These are phyloP conservation scores for Penicillium mononematosum DNA, from an alignment of 495 filamentous ascomycete species.

Conservation along the genomic window DNA sequence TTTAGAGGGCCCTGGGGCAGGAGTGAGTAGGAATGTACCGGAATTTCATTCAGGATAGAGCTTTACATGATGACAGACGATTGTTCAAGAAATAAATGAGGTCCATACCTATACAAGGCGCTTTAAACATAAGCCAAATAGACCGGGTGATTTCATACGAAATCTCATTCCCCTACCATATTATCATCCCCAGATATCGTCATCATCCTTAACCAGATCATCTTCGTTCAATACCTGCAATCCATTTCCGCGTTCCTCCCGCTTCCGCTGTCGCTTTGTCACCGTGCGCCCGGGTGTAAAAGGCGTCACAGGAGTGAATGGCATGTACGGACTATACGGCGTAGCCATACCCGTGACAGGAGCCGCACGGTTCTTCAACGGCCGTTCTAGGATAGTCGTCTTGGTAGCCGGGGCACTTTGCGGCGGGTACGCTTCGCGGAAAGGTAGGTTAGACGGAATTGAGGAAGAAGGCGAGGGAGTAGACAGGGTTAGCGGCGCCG, in stretches of 20 bases:
- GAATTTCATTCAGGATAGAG: too few relatives aligned
- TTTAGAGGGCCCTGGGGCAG: too few relatives aligned
- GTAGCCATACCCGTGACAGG: constrained; percentile 74
- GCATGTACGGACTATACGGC: constrained; percentile 91
- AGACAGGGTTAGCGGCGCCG: constrained; percentile 40
- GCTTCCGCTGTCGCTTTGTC: constrained; percentile 71
- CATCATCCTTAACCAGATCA: constrained; percentile 51
- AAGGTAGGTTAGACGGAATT: constrained; percentile 49
- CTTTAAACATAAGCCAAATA: too few relatives aligned
- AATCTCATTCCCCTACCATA: not conserved
- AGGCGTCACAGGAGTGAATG: constrained; percentile 82
- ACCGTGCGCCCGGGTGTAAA: constrained; percentile 77
- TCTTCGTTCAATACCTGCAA: constrained; percentile 45
- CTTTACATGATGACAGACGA: too few relatives aligned
- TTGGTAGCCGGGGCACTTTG: constrained; percentile 66
- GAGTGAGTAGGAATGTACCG: too few relatives aligned
- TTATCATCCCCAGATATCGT: constrained; percentile 56
- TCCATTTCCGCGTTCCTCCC: constrained; percentile 40
- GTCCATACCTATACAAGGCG: too few relatives aligned
- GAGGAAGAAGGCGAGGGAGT: constrained; percentile 32
- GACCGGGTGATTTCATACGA: too few relatives aligned
- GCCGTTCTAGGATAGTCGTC: constrained; percentile 74
- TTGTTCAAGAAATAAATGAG: too few relatives aligned
- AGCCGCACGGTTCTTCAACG: constrained; percentile 51
- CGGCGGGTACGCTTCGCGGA: constrained; percentile 53